phyloP scores from a whole-genome alignment of 805 yeast species.

The Candida verbasci region DNA sequence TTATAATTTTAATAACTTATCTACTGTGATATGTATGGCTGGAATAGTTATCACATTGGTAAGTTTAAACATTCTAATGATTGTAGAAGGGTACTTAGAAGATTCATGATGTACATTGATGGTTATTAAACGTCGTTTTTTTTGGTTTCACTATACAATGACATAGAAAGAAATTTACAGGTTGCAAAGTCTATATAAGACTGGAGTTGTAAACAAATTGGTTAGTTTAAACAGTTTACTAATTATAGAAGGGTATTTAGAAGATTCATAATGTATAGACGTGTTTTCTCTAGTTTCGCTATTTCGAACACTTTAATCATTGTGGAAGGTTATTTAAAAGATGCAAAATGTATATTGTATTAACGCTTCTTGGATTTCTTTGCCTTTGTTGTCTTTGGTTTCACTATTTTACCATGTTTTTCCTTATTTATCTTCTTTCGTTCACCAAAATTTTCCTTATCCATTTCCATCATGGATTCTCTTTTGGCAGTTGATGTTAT shows the following conservation, averaged over 20 bases:
- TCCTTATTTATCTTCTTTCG: conserved; percentile 48
- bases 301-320: conserved; percentile 29
- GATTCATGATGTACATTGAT: conserved; percentile 1
- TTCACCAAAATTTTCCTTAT: conserved; percentile 83
- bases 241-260: conserved; percentile 15
- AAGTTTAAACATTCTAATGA: conserved; percentile 29
- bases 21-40: conserved; percentile 29
- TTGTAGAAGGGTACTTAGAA: conserved; percentile 15
- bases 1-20: conserved; percentile 25
- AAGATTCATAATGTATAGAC: conserved; percentile 2
- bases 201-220: conserved; percentile 29
- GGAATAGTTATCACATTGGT: conserved; percentile 31
- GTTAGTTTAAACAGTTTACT: conserved; percentile 31
- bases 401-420: conserved; percentile 20
- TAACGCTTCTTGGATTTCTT: too few relatives aligned
- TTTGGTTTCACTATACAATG: too few relatives aligned
- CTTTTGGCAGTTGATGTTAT: conserved; percentile 78
- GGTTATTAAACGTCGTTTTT: neutral
- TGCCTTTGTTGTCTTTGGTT: conserved; percentile 10
- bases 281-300: conserved; percentile 21
- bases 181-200: too few relatives aligned
- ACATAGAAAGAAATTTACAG: too few relatives aligned
- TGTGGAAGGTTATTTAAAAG: conserved; percentile 14
- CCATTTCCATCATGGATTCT: conserved; percentile 92
- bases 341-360: conserved; percentile 1